Evolutionary conservation across 2,329 filamentous ascomycete genomes (phyloP), one percentile per base, ranked within the genome.

Genomic region (Clarireedia homoeocarpa): DNA sequence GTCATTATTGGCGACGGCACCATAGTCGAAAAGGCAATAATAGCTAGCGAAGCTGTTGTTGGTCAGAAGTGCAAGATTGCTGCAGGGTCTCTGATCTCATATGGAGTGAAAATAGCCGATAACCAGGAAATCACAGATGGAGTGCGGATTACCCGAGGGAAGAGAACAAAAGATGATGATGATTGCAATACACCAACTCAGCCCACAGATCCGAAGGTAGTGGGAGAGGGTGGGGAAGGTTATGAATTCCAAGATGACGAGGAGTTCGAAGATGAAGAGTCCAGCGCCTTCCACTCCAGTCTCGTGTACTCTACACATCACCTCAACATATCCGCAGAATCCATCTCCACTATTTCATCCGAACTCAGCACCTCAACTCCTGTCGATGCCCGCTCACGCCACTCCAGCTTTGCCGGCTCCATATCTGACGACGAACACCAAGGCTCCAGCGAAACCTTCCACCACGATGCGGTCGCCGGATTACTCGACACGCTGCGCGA

Each of bases 401-500:
- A 83, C 39, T 84, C 82, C 27, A 89, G 85, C 47, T 89, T 91
- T 66, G 80, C 86, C 42, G 91, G 87, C 0, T 82, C 88, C 47
- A 80, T 85, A 63, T 89, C 86, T 0, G 82, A 84, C 15, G 79
- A 82, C 52, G 75, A 73, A 51, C 71, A 66, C 57, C 73, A 71
- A 57, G 61, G 67, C 69, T 59, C 70, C 51, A 74, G 78, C 23
- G 77, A 80, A 57, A 77, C 84, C 57, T 97, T 97, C 78, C 89
- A 96, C 69, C 79, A 86, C 59, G 92, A 96, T 67, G 92, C 92
- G 26, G 88, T 92, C 3, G 79, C 85, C 61, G 92, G 89, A 59
- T 81, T 97, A n/a, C 80, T 91, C 59, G 91, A 96, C 66, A 88
- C 90, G 24, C 78, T 97, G 44, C 85, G 87, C 51, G 86, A 85